phyloP scores from a whole-genome alignment of 768 basidiomycete species.

The Lyophyllum decastes region DNA sequence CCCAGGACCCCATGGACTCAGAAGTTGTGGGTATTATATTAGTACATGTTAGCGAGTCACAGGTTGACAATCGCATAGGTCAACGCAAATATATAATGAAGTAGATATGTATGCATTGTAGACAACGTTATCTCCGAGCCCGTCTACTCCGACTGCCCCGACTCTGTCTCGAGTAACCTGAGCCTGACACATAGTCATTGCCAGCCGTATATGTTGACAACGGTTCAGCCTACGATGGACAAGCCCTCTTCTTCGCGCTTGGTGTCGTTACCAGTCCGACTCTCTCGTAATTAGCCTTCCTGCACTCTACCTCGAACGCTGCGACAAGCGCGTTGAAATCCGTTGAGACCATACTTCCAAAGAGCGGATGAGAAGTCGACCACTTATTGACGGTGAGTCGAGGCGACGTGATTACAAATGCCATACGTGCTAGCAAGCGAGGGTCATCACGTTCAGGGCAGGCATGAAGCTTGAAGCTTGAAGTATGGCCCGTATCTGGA shows the following conservation, averaged over 20 bases:
- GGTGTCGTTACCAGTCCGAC: conserved; percentile 8
- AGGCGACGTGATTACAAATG: conserved; percentile 48
- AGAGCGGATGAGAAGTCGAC: conserved; percentile 40
- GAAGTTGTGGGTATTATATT: no score
- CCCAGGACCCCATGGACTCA: background rate
- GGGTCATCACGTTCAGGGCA: conserved; percentile 50
- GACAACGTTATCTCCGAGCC: background rate
- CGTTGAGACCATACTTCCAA: conserved; percentile 41
- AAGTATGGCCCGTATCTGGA: conserved; percentile 37
- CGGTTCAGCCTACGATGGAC: conserved; percentile 3
- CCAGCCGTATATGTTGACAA: background rate
- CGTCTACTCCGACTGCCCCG: background rate
- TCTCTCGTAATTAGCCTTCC: conserved; percentile 31
- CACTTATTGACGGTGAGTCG: conserved; percentile 43
- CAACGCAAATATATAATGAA: no score
- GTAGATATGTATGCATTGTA: background rate
- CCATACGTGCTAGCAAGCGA: conserved; percentile 46
- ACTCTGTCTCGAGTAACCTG: background rate
- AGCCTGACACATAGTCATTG: background rate
- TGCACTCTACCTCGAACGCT: conserved; percentile 43
- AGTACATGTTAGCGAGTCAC: no score
- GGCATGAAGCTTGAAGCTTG: no score
- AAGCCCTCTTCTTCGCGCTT: conserved; percentile 17
- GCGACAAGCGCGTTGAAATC: conserved; percentile 36
- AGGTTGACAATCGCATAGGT: no score